Conservation (phyloP, 2,329 filamentous ascomycete genomes). For the Beauveria asiatica region DNA sequence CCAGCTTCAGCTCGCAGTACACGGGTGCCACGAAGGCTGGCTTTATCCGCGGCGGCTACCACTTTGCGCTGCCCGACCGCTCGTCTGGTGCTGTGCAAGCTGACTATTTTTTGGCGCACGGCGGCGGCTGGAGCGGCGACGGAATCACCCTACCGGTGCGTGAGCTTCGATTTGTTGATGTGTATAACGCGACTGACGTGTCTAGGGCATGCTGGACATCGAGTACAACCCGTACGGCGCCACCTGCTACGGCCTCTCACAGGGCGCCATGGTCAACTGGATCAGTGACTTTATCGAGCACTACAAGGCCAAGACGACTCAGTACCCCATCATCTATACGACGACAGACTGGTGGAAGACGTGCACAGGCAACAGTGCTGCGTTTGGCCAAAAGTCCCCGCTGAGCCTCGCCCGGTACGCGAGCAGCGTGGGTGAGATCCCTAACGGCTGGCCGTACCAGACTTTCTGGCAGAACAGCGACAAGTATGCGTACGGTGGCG, state of each 20-base stretch:
- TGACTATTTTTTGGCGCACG: constrained; percentile 41
- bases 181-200: background rate
- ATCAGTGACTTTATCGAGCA: constrained; percentile 43
- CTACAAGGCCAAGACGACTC: constrained; percentile 36
- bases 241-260: constrained; percentile 37
- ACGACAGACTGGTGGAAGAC: constrained; percentile 44
- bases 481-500: constrained; percentile 15
- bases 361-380: constrained; percentile 41
- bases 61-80: constrained; percentile 41
- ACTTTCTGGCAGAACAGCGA: constrained; percentile 36
- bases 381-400: constrained; percentile 37
- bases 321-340: constrained; percentile 45
- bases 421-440: constrained; percentile 33
- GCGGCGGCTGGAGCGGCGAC: constrained; percentile 45
- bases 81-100: constrained; percentile 40
- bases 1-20: constrained; percentile 41
- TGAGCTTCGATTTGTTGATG: background rate
- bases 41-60: constrained; percentile 47
- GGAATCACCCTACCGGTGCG: constrained; percentile 40
- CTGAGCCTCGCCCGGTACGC: constrained; percentile 39
- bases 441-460: constrained; percentile 43
- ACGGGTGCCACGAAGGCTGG: constrained; percentile 39
- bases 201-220: constrained; percentile 44
- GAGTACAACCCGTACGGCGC: constrained; percentile 33
- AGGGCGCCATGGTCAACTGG: constrained; percentile 41